Evolutionary conservation across 805 yeast genomes (phyloP), one percentile per base, ranked within the genome.

Genomic region (Limtongozyma cylindracea): DNA sequence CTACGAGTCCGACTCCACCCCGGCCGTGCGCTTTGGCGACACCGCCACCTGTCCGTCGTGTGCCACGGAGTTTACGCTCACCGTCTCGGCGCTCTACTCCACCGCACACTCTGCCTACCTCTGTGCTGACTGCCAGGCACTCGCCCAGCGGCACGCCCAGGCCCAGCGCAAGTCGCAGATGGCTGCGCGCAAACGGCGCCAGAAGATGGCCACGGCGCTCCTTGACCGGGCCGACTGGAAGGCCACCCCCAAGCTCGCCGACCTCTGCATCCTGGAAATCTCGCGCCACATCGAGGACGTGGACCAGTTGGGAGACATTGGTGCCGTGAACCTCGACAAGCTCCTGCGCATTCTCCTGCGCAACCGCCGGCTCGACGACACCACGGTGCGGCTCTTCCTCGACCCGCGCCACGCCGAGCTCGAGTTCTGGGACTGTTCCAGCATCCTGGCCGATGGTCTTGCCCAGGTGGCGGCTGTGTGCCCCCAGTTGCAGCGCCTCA

Each of bases 371-470:
- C 47, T 88, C 21, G 62, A 70, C 34, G 66, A 71, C 29, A 47
- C 57, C 10, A 80, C 95, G 0, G 41, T 82, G 38, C 47, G 66
- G 20, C 49, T 88, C 21, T 84, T 88, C 36, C 45, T 88, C 23
- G 63, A 65, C 21, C 57, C 77, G 0, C 52, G 56, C 10, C 38
- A 65, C 21, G 57, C 44, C 24, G 39, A 45, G 3, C 44, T 88
- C 14, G 73, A 73, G 29, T 65, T 88, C 29, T 77, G 92, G 80
- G 99, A 88, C 44, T 88, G 99, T 40, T 78, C 94, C 1, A 66
- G 64, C 21, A 53, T 88, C 10, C 61, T 64, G 12, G 54, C 57
- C 19, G 70, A 61, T 27, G 60, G 88, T 0, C 56, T 69, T 28
- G 58, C 61, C 32, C 54, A 64, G 29, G 62, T 88, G 18, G 80